Conservation (phyloP, 371 early-diverging fungal species). For the Haplosporangium sp. region DNA sequence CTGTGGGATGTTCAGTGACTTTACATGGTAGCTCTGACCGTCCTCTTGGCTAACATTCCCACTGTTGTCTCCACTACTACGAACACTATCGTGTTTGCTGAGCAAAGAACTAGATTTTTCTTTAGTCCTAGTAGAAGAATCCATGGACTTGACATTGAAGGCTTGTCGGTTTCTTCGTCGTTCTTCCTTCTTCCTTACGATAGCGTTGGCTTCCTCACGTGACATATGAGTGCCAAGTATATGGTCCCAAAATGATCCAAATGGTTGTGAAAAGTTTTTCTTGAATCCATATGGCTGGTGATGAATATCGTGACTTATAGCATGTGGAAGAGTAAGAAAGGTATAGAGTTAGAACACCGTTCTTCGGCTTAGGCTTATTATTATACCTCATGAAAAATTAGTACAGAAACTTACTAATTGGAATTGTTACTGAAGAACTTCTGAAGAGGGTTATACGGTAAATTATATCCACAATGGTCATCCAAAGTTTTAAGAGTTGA, state of each 20-base stretch:
- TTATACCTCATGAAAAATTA: too few species aligned
- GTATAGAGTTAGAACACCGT: background rate
- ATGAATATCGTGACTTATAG: constrained; percentile 73
- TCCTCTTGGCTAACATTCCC: constrained; percentile 49
- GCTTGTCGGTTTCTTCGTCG: constrained; percentile 28
- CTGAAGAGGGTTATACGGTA: constrained; percentile 80
- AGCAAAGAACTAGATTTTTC: background rate
- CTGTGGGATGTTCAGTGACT: background rate
- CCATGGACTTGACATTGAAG: background rate
- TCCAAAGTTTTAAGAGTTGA: constrained; percentile 85
- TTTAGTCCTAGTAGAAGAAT: background rate
- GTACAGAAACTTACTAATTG: constrained; percentile 65
- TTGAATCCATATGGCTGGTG: constrained; percentile 76
- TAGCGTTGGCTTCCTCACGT: constrained; percentile 52
- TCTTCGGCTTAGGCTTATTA: too few species aligned
- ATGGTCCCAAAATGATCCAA: constrained; percentile 83
- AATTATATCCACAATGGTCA: constrained; percentile 84
- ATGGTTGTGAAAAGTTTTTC: constrained; percentile 76
- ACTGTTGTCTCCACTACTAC: constrained; percentile 52
- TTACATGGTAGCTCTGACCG: background rate
- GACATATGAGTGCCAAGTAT: constrained; percentile 66
- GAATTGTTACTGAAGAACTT: constrained; percentile 77
- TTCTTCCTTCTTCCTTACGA: constrained; percentile 49
- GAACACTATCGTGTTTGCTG: constrained; percentile 23
- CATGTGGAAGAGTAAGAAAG: constrained; percentile 7